phyloP scores from a whole-genome alignment of 2,329 filamentous ascomycete species.

The Chaetomiaceae sp. region DNA sequence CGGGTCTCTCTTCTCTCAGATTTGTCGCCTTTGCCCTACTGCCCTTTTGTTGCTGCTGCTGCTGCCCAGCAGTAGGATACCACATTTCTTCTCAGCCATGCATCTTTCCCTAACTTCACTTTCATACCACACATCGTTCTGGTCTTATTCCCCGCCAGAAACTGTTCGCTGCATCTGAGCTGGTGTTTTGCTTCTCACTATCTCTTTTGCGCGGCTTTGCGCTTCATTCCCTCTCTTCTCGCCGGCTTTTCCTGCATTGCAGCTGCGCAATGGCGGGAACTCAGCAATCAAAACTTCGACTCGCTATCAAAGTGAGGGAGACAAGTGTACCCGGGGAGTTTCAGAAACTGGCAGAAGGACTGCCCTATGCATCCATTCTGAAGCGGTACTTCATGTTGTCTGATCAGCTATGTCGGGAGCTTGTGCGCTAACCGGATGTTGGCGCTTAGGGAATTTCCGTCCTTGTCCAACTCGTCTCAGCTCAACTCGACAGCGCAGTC shows the following conservation, averaged over 20 bases:
- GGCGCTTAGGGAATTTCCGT: constrained; percentile 55
- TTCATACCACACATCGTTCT: no score
- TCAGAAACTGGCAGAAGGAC: constrained; percentile 7
- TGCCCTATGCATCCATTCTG: constrained; percentile 18
- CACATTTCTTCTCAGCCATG: no score
- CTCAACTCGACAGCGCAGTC: constrained; percentile 42
- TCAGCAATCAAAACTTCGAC: constrained; percentile 3
- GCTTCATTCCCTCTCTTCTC: not conserved
- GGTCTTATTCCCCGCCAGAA: no score
- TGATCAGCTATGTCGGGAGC: no score
- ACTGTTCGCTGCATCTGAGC: no score
- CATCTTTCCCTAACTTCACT: no score
- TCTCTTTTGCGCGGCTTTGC: not conserved
- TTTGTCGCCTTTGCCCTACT: not conserved
- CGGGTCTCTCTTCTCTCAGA: no score
- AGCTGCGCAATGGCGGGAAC: constrained; percentile 4
- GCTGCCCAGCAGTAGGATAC: no score
- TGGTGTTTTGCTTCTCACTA: no score
- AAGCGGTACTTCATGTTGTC: no score
- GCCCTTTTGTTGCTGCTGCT: not conserved
- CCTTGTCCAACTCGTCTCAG: constrained; percentile 56
- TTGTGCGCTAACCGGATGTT: constrained; percentile 23
- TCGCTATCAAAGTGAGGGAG: constrained; percentile 5
- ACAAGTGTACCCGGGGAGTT: not conserved
- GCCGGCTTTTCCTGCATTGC: not conserved